A percentile compares a stretch with the other conserved stretches of the same genome.
phyloP scores from a whole-genome alignment of 2,329 filamentous ascomycete genomes.

The Amauroascus verrucosus region DNA sequence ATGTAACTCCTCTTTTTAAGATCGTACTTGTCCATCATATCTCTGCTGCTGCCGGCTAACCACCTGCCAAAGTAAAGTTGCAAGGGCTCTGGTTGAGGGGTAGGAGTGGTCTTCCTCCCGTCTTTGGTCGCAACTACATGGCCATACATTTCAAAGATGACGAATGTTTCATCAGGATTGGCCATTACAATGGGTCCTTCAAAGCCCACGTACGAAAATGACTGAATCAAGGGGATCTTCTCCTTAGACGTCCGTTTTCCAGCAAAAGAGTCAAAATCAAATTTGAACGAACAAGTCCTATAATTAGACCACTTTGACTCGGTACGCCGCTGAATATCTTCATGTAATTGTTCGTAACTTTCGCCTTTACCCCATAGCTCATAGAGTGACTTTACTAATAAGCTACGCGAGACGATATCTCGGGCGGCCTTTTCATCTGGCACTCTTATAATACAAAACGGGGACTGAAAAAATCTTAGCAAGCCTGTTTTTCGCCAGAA shows the following conservation, averaged over 20 bases:
- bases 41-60: conserved; percentile 56
- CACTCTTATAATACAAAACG: conserved; percentile 70
- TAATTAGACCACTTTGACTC: conserved; percentile 58
- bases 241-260: conserved; percentile 54
- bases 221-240: conserved; percentile 68
- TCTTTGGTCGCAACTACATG: conserved; percentile 23
- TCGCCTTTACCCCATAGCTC: conserved; percentile 74
- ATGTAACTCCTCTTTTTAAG: conserved; percentile 92
- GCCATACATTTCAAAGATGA: conserved; percentile 72
- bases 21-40: conserved; percentile 63
- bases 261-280: conserved; percentile 72
- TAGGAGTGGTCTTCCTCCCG: conserved; percentile 8
- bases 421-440: conserved; percentile 54
- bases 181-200: conserved; percentile 68
- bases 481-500: conserved; percentile 6
- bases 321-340: conserved; percentile 50
- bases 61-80: conserved; percentile 62
- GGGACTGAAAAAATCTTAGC: conserved; percentile 49
- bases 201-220: conserved; percentile 69
- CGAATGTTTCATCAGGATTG: conserved; percentile 62
- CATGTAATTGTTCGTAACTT: conserved; percentile 59
- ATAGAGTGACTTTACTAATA: conserved; percentile 73
- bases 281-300: conserved; percentile 61
- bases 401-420: conserved; percentile 61
- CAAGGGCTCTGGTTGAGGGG: conserved; percentile 40